Evolutionary conservation across 2,329 filamentous ascomycete genomes (phyloP), one percentile per base, ranked within the genome.

Genomic region (Hypomyces rosellus): DNA sequence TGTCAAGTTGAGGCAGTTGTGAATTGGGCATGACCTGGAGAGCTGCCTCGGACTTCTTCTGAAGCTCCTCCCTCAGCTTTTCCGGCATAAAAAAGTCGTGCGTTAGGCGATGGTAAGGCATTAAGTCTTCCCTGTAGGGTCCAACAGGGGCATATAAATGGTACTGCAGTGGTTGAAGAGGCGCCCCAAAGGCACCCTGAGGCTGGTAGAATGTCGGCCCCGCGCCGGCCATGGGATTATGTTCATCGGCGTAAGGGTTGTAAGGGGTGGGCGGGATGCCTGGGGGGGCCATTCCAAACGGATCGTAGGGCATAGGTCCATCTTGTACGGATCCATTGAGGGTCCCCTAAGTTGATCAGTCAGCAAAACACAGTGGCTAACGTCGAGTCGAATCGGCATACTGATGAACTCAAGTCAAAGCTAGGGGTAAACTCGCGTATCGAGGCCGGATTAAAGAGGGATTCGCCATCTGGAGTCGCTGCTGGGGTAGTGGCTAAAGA

Each of bases 21-120:
- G 86, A 74, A 52, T 74, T 95, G 37, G 89, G 87, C 57, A 96
- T 81, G 7, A 89, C 85, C 65, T 96, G 92, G 48, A 89, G 77
- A 5, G 88, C 82, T 25, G 92, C 89, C 61, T 95, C 91, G 1
- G 86, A 78, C 69, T 92, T 96, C 69, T 87, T 89, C 63, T 95
- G 89, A 55, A 96, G 72, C 33, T 96, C 90, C 69, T 96, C 89
- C 49, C 93, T 81, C 6, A 95, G 69, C 52, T 89, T 84, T 61
- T 96, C 91, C 1, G 89, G 83, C 39, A 97, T 80, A 67, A 99
- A 99, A 57, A 97, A 88, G 63, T 97, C 91, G 63, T 95, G 89
- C 2, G 88, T 84, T 51, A 86, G 85, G 52, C 89, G 83, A 65
- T 99, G 92, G 63, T 95, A 96, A 3, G 86, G 83, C 57, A 88